Evolutionary conservation across 1,284 basidiomycete species (phyloP).

Genomic region (Phlebopus sp.): DNA sequence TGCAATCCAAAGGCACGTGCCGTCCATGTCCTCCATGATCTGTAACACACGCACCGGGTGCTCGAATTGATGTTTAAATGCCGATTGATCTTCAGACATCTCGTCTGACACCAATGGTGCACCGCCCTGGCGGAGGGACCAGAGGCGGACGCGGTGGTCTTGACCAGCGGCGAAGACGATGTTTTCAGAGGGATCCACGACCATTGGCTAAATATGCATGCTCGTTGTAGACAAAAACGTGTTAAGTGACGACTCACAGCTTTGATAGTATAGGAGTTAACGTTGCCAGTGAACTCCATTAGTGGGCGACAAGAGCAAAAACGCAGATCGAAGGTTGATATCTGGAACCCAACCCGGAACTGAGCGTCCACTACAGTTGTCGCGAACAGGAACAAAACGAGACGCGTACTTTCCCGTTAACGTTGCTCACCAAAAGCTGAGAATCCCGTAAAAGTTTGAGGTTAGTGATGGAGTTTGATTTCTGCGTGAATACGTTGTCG

Average conservation of each 20-base stretch:
- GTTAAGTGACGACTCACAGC: constrained; percentile 41
- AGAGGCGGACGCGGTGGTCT: constrained; percentile 58
- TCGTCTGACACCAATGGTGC: constrained; percentile 30
- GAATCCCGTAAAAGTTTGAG: constrained; percentile 49
- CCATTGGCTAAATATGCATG: constrained; percentile 48
- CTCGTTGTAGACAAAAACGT: background rate
- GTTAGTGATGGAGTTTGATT: constrained; percentile 47
- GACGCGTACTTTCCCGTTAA: constrained; percentile 55
- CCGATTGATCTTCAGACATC: constrained; percentile 8
- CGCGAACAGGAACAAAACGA: background rate
- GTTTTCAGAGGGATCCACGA: constrained; percentile 55
- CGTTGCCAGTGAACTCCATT: constrained; percentile 51
- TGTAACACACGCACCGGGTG: constrained; percentile 44
- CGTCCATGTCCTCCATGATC: constrained; percentile 37
- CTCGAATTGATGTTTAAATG: constrained; percentile 38
- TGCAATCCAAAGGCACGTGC: constrained; percentile 42
- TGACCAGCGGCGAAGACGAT: constrained; percentile 74
- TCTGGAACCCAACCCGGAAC: constrained; percentile 34
- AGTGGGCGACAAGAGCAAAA: constrained; percentile 45
- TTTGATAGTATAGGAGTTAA: constrained; percentile 48
- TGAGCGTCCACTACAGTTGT: background rate
- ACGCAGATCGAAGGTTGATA: constrained; percentile 65
- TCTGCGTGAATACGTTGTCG: constrained; percentile 31
- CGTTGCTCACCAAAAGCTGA: constrained; percentile 54
- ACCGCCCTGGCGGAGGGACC: constrained; percentile 60